Base-by-base conservation (phyloP, 306 rosid genomes). In the Elaeagnus macrophylla region DNA sequence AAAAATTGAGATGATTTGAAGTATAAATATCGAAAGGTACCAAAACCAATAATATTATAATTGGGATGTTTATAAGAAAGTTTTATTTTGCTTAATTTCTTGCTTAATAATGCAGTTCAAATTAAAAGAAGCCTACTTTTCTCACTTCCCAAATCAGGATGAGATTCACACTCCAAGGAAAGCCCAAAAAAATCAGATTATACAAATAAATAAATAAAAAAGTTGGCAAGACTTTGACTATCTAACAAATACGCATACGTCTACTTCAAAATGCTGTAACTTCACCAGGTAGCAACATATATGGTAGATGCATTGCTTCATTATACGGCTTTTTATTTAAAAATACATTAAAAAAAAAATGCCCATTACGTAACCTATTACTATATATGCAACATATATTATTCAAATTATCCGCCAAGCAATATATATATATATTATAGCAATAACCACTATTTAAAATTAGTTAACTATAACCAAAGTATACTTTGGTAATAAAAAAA, bases 91-190 rank as follows among this genome's bases (percentile, higher is more conserved):
- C n/a, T n/a, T n/a, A n/a, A n/a, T n/a, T n/a, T n/a, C n/a, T n/a
- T n/a, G n/a, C n/a, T n/a, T n/a, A n/a, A n/a, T n/a, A 25, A 1
- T 37, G 18, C 55, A 35, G 53, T 32, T 59, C 7, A 6, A 45
- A 47, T 52, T 58, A 9, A 51, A 40, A 20, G 47, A 36, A 16
- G 15, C 53, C 1, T 39, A 35, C 38, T 37, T 65, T 47, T 52
- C 20, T 25, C 39, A 6, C 45, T 9, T 60, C 66, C 39, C 40
- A 60, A 25, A 47, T 53, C 42, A 48, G 57, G 49, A 16, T 54
- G 75, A 72, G 72, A 67, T 54, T 68, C 62, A 43, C 81, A 72
- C 72, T 75, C 60, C 59, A 76, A 64, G 72, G 66, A 59, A 76
- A 56, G 75, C 47, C 57, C 67, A 38, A 52, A 44, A 45, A 35